Evolutionary conservation across 495 filamentous ascomycete genomes (phyloP), one percentile per base, ranked within the genome.

Genomic region (Lichenothelia convexa): DNA sequence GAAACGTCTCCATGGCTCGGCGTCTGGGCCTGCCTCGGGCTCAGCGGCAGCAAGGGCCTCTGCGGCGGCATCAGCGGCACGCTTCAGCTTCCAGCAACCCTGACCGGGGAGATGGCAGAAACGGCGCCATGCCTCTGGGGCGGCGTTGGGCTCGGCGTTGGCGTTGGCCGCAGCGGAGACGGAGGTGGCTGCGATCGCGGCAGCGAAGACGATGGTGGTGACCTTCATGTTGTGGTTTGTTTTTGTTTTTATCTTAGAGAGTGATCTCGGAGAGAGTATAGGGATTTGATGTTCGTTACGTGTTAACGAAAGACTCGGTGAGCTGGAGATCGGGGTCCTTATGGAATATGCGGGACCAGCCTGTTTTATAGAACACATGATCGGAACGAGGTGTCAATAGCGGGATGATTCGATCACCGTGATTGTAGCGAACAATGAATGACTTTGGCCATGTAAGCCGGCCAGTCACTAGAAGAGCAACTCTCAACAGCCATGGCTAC

Each of bases 61-160:
- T 17, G 65, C 66, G 21, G 62, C 62, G 27, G 57, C 65, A n/a
- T 65, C 59, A 18, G 65, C 66, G 21, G 62, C 62, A 36, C 66
- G 64, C 51, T 63, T 65, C 41, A 65, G 47, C 30, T 65, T 52
- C 20, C 30, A 23, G 53, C 64, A 67, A 32, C 51, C 46, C 42
- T 64, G 53, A 13, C 59, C 64, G 26, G 52, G 53, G 32, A 49
- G 49, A 22, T 42, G 41, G 34, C 64, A 65, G 32, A 45, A 47
- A 18, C 21, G 18, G 35, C 23, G 18, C 16, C 13, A 31, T 9
- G 24, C 36, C 21, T 34, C 30, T 3, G 43, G 9, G 41, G 19
- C 38, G n/a, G 32, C 18, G 30, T 22, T 7, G 18, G 32, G 24
- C n/a, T 38, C 19, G 8, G 18, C 41, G 43, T 42, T 29, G 18